phyloP scores from a whole-genome alignment of 306 rosid species.

The Sophora flavescens region DNA sequence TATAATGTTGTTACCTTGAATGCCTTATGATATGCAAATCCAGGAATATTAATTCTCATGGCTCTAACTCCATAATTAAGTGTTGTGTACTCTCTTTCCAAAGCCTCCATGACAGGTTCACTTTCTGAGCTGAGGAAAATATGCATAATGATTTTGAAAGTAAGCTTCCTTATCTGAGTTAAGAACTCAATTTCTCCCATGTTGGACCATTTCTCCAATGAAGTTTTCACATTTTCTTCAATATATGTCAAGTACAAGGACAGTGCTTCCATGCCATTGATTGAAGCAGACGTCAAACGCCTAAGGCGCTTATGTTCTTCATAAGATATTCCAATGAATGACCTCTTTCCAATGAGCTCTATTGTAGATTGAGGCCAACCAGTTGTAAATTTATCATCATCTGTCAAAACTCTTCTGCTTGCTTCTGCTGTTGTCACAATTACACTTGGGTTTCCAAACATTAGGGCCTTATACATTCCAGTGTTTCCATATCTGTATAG shows the following conservation, averaged over 20 bases:
- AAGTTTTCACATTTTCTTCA: slow-evolving; percentile 58
- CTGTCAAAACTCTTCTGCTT: slow-evolving; percentile 74
- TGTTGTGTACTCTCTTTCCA: slow-evolving; percentile 79
- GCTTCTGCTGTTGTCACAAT: slow-evolving; percentile 78
- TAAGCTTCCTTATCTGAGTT: slow-evolving; percentile 70
- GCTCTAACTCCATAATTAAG: slow-evolving; percentile 90
- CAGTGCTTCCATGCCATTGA: slow-evolving; percentile 82
- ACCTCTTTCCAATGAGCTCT: slow-evolving; percentile 79
- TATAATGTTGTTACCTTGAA: slow-evolving; percentile 60
- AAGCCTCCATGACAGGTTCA: slow-evolving; percentile 65
- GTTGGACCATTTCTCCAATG: slow-evolving; percentile 77
- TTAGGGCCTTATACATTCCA: slow-evolving; percentile 80
- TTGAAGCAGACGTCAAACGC: slow-evolving; percentile 78
- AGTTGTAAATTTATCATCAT: slow-evolving; percentile 69
- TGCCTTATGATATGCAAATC: slow-evolving; percentile 86
- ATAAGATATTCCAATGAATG: slow-evolving; percentile 66
- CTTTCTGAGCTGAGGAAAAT: slow-evolving; percentile 86
- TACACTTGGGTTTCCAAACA: slow-evolving; percentile 87
- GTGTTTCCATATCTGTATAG: slow-evolving; percentile 69
- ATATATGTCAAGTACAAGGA: slow-evolving; percentile 70
- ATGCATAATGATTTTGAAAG: slow-evolving; percentile 82
- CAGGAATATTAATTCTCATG: slow-evolving; percentile 86
- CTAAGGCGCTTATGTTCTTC: slow-evolving; percentile 92
- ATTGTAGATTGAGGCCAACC: slow-evolving; percentile 89
- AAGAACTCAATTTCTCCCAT: slow-evolving; percentile 79